Conservation (phyloP, 23 red algal species). For the Cyanidium caldarium region DNA sequence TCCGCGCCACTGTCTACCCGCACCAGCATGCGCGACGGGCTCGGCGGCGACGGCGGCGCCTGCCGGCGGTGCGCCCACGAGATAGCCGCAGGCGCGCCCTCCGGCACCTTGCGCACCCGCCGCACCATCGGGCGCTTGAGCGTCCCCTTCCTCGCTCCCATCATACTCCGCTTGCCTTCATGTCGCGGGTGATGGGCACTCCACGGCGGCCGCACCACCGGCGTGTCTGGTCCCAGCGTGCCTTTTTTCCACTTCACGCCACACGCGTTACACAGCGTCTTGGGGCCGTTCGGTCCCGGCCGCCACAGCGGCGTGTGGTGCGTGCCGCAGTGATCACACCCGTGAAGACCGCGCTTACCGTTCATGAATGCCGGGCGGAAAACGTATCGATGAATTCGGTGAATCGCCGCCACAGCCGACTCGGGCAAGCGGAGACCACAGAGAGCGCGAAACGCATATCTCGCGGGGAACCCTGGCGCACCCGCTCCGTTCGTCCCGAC, state of each 20-base stretch:
- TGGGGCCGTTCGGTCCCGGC: constrained; percentile 59
- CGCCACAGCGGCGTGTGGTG: constrained; percentile 88
- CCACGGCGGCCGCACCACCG: neutral
- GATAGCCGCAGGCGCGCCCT: neutral
- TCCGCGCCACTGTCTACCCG: too few relatives aligned
- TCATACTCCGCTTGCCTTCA: too few relatives aligned
- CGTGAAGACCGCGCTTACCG: too few relatives aligned
- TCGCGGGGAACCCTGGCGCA: too few relatives aligned
- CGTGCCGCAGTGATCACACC: constrained; percentile 62
- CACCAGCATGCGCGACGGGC: too few relatives aligned
- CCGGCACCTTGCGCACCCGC: neutral
- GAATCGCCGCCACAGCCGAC: too few relatives aligned
- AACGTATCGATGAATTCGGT: too few relatives aligned
- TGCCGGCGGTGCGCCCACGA: neutral
- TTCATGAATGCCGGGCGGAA: too few relatives aligned
- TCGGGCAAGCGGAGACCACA: too few relatives aligned
- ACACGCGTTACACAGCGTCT: constrained; percentile 95
- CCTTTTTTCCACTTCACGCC: constrained; percentile 87
- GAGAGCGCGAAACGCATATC: too few relatives aligned
- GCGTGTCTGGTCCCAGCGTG: constrained; percentile 38
- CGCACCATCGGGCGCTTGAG: neutral
- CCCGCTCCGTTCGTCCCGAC: too few relatives aligned
- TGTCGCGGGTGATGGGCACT: neutral
- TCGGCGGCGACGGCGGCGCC: neutral
- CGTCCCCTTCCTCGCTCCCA: neutral